phyloP scores from a whole-genome alignment of 1,139 yeast genomes.

The Meyerozyma guilliermondii region DNA sequence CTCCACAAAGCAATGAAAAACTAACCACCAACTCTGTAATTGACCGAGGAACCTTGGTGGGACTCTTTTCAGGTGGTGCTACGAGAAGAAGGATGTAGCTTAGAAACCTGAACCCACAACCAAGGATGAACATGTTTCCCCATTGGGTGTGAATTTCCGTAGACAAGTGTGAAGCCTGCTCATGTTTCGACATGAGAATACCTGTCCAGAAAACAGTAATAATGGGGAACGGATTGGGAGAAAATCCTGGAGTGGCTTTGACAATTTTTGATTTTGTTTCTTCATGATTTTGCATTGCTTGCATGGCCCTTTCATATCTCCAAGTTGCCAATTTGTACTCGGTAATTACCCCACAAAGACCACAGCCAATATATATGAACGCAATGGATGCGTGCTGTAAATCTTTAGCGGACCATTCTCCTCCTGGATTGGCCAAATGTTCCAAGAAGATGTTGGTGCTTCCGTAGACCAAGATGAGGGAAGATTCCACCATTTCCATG shows the following conservation, averaged over 20 bases:
- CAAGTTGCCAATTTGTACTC: slow-evolving; percentile 54
- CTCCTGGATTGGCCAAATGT: slow-evolving; percentile 70
- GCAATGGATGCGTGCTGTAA: slow-evolving; percentile 95
- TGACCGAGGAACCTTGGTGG: slow-evolving; percentile 51
- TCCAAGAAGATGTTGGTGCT: slow-evolving; percentile 84
- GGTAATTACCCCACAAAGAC: slow-evolving; percentile 80
- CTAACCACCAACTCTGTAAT: slow-evolving; percentile 77
- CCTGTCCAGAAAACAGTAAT: slow-evolving; percentile 97
- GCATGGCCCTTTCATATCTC: slow-evolving; percentile 37
- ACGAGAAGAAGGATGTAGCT: slow-evolving; percentile 61
- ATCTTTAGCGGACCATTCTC: slow-evolving; percentile 87
- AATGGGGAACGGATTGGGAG: slow-evolving; percentile 91
- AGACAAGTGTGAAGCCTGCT: slow-evolving; percentile 73
- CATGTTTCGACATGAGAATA: slow-evolving; percentile 90
- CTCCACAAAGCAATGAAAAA: slow-evolving; percentile 82
- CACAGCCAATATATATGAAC: slow-evolving; percentile 88
- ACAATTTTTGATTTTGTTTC: slow-evolving; percentile 13
- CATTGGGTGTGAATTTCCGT: slow-evolving; percentile 84
- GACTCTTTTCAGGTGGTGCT: slow-evolving; percentile 34
- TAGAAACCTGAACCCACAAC: slow-evolving; percentile 66
- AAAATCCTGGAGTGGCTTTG: slow-evolving; percentile 64
- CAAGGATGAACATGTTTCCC: slow-evolving; percentile 79
- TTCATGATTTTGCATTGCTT: slow-evolving; percentile 15
- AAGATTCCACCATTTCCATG: slow-evolving; percentile 82
- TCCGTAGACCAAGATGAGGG: slow-evolving; percentile 81